Evolutionary conservation across 345 rosid species (phyloP), one percentile per base, ranked within the genome.

Genomic region (Sisymbrium altissimum): DNA sequence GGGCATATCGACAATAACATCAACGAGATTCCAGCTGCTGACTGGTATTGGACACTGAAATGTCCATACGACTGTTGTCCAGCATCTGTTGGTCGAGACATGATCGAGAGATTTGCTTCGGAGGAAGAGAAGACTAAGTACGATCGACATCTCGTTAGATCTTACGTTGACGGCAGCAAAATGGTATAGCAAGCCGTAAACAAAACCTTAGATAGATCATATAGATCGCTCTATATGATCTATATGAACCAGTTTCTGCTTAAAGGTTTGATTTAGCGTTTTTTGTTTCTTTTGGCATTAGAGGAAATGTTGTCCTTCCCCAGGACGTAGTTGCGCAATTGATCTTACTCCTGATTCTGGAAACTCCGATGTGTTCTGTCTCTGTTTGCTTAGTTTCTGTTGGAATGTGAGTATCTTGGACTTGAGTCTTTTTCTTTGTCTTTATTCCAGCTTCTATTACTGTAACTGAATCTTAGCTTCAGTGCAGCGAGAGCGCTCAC

Each of bases 241-340:
- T 58, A 40, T 40, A 18, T 45, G 9, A 45, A 46, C 17, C 58
- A 59, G 49, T 6, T 44, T 14, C 14, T 71, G 23, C 17, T 23
- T 6, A 41, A 12, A 39, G 23, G 32, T 56, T 35, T 43, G 10
- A 35, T 27, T 17, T 55, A 52, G 4, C 4, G n/a, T 43, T 6
- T 39, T 25, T 17, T 3, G 39, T 36, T 3, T 38, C 35, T 3
- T 63, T 69, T 53, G 39, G 63, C 30, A 39, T 21, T 64, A 95
- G 99, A 86, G 89, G 72, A 92, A 89, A 76, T 90, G 94, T 94
- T 89, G 96, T 79, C 97, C 94, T 79, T 90, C 92, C 39, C 84
- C 86, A 5, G 96, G 95, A 35, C 84, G 96, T 14, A 94, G 85
- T 29, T 79, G 77, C 70, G 93, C 91, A 8, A 80, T 62, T 54